These are phyloP conservation scores for Boletus tomentosulus DNA, from an alignment of 768 basidiomycete genomes.

Conservation along the genomic window DNA sequence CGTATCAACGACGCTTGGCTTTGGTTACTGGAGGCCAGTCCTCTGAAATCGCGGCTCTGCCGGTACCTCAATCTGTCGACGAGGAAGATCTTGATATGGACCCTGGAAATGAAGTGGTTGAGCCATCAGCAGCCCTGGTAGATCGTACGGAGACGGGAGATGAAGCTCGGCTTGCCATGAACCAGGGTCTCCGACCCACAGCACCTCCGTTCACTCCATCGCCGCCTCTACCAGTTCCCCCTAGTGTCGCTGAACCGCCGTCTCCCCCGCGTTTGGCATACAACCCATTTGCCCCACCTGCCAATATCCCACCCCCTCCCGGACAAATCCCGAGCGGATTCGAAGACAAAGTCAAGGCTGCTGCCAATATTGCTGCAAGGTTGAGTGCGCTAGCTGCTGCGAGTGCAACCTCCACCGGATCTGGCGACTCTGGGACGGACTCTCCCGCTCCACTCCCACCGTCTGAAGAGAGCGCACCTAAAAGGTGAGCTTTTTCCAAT, in stretches of 20 bases:
- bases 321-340: slow-evolving; percentile 41
- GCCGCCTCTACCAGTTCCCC: slow-evolving; percentile 20
- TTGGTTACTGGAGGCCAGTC: slow-evolving; percentile 44
- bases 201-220: slow-evolving; percentile 28
- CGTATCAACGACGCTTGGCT: slow-evolving; percentile 70
- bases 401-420: slow-evolving; percentile 17
- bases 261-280: slow-evolving; percentile 58
- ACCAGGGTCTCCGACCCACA: slow-evolving; percentile 33
- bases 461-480: slow-evolving; percentile 22
- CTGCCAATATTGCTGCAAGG: slow-evolving; percentile 78
- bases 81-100: slow-evolving; percentile 19
- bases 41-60: slow-evolving; percentile 16
- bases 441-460: slow-evolving; percentile 28
- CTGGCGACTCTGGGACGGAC: slow-evolving; percentile 22
- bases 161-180: slow-evolving; percentile 63
- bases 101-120: slow-evolving; percentile 1
- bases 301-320: slow-evolving; percentile 58
- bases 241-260: slow-evolving; percentile 22
- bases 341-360: slow-evolving; percentile 69
- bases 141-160: slow-evolving; percentile 50
- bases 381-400: slow-evolving; percentile 52
- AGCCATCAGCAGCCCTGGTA: background rate
- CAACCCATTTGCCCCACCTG: slow-evolving; percentile 65
- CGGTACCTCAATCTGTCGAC: slow-evolving; percentile 18
- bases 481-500: slow-evolving; percentile 9